Percentiles rank a stretch among this genome's conserved stretches.
Conservation (phyloP, 148 eudicot species). For the Fagopyrum esculentum region DNA sequence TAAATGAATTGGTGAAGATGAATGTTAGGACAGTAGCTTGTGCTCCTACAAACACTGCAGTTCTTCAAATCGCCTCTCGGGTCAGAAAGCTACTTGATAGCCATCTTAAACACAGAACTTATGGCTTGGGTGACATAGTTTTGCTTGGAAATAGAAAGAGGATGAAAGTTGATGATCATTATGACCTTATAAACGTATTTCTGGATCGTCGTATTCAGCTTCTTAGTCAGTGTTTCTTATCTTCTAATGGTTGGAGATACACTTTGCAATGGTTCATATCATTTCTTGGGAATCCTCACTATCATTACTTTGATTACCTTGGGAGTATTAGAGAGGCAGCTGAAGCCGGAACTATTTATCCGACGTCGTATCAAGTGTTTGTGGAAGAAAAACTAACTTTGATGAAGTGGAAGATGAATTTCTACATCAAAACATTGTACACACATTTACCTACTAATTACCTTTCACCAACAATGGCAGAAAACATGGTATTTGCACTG, state of each 20-base stretch:
- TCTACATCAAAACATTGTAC: conserved; percentile 24
- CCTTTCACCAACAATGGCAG: neutral
- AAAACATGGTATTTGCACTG: neutral
- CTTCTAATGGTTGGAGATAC: neutral
- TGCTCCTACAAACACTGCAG: conserved; percentile 59
- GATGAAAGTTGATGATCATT: conserved; percentile 33
- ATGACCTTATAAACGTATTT: conserved; percentile 31
- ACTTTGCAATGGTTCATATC: conserved; percentile 34
- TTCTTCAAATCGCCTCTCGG: conserved; percentile 32
- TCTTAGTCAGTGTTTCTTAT: conserved; percentile 25
- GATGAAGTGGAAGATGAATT: conserved; percentile 19
- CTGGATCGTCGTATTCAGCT: conserved; percentile 18
- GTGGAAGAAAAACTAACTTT: conserved; percentile 15
- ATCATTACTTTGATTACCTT: conserved; percentile 31
- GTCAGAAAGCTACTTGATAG: conserved; percentile 23
- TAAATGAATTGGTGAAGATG: conserved; percentile 26
- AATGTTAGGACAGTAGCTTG: conserved; percentile 39
- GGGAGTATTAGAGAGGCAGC: neutral
- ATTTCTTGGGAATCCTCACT: conserved; percentile 35
- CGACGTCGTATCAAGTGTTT: conserved; percentile 19
- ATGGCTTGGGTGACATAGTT: conserved; percentile 22
- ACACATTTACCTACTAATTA: conserved; percentile 56
- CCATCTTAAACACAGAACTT: neutral
- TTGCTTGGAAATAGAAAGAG: conserved; percentile 31
- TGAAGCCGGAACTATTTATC: neutral